Percentiles rank a stretch among this genome's conserved stretches.
Evolutionary conservation across 2,329 filamentous ascomycete genomes (phyloP).

Genomic region (Pseudogymnoascus sp.): DNA sequence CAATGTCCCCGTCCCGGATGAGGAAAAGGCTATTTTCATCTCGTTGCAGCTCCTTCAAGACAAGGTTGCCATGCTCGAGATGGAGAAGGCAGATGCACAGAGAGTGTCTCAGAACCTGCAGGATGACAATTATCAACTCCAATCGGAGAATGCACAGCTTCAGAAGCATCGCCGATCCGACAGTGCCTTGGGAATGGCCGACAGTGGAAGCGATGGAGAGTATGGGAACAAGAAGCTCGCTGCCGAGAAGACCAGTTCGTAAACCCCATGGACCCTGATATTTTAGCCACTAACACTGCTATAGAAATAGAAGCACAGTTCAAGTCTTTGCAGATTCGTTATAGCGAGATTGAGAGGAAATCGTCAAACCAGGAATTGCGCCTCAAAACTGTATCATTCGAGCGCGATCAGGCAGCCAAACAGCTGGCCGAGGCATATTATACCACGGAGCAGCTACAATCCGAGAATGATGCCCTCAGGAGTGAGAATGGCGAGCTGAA

Average conservation of each 20-base stretch:
- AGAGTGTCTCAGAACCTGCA: constrained; percentile 42
- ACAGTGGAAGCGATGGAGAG: constrained; percentile 38
- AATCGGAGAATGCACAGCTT: constrained; percentile 35
- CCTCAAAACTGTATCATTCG: constrained; percentile 52
- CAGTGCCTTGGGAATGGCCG: constrained; percentile 31
- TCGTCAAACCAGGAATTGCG: constrained; percentile 54
- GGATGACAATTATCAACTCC: constrained; percentile 42
- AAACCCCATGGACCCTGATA: not conserved
- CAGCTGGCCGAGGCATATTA: constrained; percentile 54
- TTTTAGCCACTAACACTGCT: not conserved
- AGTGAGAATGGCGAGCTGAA: constrained; percentile 26
- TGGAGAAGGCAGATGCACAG: constrained; percentile 43
- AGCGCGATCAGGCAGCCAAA: constrained; percentile 56
- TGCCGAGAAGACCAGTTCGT: constrained; percentile 50
- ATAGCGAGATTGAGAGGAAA: constrained; percentile 56
- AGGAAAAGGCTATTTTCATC: constrained; percentile 56
- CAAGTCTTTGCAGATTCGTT: constrained; percentile 49
- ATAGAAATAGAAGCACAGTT: constrained; percentile 52
- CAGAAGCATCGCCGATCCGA: constrained; percentile 35
- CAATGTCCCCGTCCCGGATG: constrained; percentile 47
- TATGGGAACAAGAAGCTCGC: constrained; percentile 34
- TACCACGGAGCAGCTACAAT: constrained; percentile 41
- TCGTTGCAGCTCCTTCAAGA: constrained; percentile 51
- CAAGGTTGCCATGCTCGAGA: constrained; percentile 47
- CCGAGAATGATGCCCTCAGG: constrained; percentile 32